Base-by-base conservation (phyloP, 1,284 basidiomycete genomes). In the Rugosomyces carneus region DNA sequence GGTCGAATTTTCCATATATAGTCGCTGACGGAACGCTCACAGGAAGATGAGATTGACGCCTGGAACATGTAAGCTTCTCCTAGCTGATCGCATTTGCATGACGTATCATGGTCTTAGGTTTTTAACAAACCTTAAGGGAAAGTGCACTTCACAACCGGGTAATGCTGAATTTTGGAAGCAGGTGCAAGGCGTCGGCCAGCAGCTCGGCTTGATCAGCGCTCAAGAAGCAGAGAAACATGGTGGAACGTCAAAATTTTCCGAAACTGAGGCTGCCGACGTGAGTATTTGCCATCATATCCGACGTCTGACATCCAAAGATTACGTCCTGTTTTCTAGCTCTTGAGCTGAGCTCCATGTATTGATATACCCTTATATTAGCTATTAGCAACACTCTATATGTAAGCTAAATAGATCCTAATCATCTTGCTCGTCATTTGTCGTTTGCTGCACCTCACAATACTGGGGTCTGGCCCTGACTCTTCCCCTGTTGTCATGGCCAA, bases 1-100 rank as follows among this genome's bases (percentile, higher is more conserved):
- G 23, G 19, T 16, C 32, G 18, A 23, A 34, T 9, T 39, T 13
- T 16, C 0, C 5, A 27, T 26, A 34, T 19, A 26, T 20, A 48
- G 36, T 39, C 21, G 53, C 15, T 40, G 3, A n/a, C 36, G 11
- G 27, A 2, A 7, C 19, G 10, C 7, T 38, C 7, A 2, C 23
- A 85, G 78, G 84, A 89, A 64, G 84, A 88, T 59, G 84, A 89
- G 61, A 76, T 89, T 35, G 81, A 84, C 42, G 75, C 75, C 18
- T 90, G 87, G 87, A 89, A 90, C 63, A 61, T 60, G 81, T 86
- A 49, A 52, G 79, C 70, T 42, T 29, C 19, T 36, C 21, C 32
- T 34, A 3, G 34, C 20, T 15, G 13, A 18, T 42, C 35, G 40
- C 16, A 2, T 44, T 19, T 32, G 15, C 13, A 5, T 20, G 23